Percentiles rank a stretch among this genome's conserved stretches.
These are phyloP conservation scores for Euphrasia confusa DNA, from an alignment of 257 asterid genomes.

Conservation along the genomic window DNA sequence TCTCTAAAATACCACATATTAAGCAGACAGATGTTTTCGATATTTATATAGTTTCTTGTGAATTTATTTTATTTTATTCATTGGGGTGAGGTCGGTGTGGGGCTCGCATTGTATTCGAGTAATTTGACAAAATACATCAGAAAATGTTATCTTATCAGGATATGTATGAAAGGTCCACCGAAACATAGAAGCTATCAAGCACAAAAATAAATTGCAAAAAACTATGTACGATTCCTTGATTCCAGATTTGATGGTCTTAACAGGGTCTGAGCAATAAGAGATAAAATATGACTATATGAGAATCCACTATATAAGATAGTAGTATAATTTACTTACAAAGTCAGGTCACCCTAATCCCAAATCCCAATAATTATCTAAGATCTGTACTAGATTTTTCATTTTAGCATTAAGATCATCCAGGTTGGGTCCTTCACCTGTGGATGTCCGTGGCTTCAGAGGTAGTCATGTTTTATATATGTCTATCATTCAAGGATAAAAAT, in stretches of 20 bases:
- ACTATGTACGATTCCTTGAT: background rate
- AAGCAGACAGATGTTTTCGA: background rate
- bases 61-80: background rate
- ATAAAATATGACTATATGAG: background rate
- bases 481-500: background rate
- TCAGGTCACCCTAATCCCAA: too few species aligned
- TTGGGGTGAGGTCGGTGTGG: too few species aligned
- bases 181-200: constrained; percentile 4
- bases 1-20: background rate
- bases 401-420: background rate
- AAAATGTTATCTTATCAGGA: too few species aligned
- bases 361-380: too few species aligned
- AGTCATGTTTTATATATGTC: background rate
- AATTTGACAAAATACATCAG: background rate
- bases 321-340: too few species aligned
- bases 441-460: background rate
- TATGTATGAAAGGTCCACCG: background rate
- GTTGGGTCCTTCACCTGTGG: background rate
- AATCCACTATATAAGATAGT: background rate
- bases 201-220: background rate
- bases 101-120: background rate
- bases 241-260: too few species aligned
- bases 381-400: background rate
- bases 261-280: background rate
- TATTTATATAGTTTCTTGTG: background rate